phyloP scores from a whole-genome alignment of 148 eudicot species.

The Camellia sinensis region DNA sequence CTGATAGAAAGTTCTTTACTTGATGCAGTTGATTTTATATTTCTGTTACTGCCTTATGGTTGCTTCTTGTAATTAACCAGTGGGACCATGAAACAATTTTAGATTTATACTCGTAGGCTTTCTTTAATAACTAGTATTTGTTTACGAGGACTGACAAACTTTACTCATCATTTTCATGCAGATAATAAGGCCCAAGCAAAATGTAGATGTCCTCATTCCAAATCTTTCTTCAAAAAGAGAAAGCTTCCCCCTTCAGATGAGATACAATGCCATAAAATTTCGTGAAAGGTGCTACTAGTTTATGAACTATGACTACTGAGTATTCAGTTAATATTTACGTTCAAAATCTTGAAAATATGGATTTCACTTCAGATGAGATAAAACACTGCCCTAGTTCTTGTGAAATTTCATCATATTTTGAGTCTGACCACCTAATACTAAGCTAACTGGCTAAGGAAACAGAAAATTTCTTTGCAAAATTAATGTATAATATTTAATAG shows the following conservation, averaged over 20 bases:
- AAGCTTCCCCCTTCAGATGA: constrained; percentile 5
- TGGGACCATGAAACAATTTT: neutral
- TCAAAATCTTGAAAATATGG: neutral
- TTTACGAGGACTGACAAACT: neutral
- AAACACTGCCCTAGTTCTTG: neutral
- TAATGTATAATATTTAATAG: neutral
- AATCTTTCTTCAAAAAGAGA: constrained; percentile 7
- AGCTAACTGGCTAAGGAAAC: neutral
- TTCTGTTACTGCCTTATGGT: neutral
- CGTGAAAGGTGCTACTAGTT: constrained; percentile 8
- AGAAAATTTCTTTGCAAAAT: neutral
- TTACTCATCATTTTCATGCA: neutral
- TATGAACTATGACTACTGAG: neutral
- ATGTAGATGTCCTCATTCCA: neutral
- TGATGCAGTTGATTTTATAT: neutral
- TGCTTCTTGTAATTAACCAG: neutral
- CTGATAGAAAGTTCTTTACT: neutral
- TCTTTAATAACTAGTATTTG: too few species aligned
- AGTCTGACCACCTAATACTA: neutral
- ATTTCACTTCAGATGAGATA: neutral
- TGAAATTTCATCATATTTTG: neutral
- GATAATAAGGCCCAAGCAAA: constrained; percentile 14
- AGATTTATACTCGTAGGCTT: too few species aligned
- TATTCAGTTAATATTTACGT: neutral
- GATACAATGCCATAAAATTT: constrained; percentile 5